phyloP scores from a whole-genome alignment of 306 rosid genomes.

The Castanea sativa region DNA sequence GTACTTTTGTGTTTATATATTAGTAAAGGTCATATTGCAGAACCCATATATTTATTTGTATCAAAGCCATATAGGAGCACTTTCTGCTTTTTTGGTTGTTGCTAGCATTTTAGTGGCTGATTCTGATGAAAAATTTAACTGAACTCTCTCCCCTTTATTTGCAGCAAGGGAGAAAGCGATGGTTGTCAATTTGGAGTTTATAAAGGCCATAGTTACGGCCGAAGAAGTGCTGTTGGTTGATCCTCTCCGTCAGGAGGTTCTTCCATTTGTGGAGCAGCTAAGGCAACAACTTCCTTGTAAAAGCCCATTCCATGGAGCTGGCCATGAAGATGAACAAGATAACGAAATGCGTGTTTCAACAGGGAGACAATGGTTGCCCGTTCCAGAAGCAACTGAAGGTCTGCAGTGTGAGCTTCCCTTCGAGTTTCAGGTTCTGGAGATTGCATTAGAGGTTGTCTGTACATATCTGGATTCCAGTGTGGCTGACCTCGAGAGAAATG shows the following conservation, averaged over 20 bases:
- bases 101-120: background rate
- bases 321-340: conserved; percentile 53
- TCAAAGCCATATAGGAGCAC: background rate
- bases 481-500: conserved; percentile 84
- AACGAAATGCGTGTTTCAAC: conserved; percentile 44
- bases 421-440: conserved; percentile 95
- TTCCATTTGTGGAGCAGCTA: conserved; percentile 92
- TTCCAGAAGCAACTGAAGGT: conserved; percentile 60
- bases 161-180: conserved; percentile 94
- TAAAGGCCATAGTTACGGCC: conserved; percentile 83
- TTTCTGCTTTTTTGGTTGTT: background rate
- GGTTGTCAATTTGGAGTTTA: conserved; percentile 93
- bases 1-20: background rate
- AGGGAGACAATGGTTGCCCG: conserved; percentile 55
- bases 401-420: conserved; percentile 84
- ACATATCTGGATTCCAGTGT: conserved; percentile 71
- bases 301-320: conserved; percentile 25
- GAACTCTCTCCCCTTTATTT: conserved; percentile 7
- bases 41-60: background rate
- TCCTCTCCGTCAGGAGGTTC: conserved; percentile 81
- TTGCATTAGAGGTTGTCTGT: conserved; percentile 91
- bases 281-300: conserved; percentile 64
- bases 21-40: background rate
- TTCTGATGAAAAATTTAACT: background rate
- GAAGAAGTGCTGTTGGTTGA: conserved; percentile 89